A percentile compares a stretch with the other conserved stretches of the same genome.
phyloP scores from a whole-genome alignment of 2,329 filamentous ascomycete genomes.

The Aspergillaceae sp. region DNA sequence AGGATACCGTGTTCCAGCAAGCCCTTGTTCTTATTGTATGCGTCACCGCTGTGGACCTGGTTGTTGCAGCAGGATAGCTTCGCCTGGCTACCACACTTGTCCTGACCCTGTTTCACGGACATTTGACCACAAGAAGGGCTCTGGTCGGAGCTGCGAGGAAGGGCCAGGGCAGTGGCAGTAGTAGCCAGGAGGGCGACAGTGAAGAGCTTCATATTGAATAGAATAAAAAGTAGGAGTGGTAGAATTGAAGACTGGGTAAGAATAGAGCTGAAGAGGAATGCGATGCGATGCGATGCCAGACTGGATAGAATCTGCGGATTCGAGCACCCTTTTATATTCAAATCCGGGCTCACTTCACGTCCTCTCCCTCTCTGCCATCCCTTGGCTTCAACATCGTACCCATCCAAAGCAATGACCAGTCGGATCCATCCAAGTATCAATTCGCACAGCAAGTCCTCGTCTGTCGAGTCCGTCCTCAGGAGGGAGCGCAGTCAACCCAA shows the following conservation, averaged over 20 bases:
- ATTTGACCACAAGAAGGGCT: neutral
- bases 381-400: too few relatives aligned
- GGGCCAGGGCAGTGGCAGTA: slow-evolving; percentile 3
- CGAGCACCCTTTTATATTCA: too few relatives aligned
- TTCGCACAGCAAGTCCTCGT: too few relatives aligned
- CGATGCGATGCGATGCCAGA: too few relatives aligned
- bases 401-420: too few relatives aligned
- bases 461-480: too few relatives aligned
- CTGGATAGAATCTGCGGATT: too few relatives aligned
- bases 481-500: too few relatives aligned
- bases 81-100: slow-evolving; percentile 1
- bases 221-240: neutral
- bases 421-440: too few relatives aligned
- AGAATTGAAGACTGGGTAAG: neutral
- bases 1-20: neutral
- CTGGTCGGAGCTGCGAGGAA: neutral
- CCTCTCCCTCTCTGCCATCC: too few relatives aligned
- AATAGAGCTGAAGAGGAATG: neutral
- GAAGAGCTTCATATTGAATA: slow-evolving; percentile 22
- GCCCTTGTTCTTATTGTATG: neutral
- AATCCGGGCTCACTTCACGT: too few relatives aligned
- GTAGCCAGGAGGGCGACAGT: slow-evolving; percentile 15
- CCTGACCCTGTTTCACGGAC: neutral
- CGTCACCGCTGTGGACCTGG: neutral
- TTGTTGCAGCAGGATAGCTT: slow-evolving; percentile 5